Conservation (phyloP, 202 grass and related monocot species). For the Saccharum hybrid region DNA sequence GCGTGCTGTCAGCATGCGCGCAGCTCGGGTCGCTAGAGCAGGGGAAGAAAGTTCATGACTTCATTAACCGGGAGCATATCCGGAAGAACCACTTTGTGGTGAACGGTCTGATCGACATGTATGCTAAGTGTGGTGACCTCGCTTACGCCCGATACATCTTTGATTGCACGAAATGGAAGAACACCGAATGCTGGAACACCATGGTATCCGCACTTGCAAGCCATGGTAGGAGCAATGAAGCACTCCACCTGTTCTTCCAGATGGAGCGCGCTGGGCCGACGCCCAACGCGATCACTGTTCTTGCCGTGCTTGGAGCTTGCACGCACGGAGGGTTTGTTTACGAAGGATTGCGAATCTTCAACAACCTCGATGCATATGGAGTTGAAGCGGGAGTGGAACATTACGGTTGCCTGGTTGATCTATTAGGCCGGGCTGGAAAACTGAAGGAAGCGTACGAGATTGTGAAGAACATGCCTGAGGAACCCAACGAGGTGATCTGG, state of each 20-base stretch:
- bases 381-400: constrained; percentile 56
- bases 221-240: constrained; percentile 52
- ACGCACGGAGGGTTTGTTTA: constrained; percentile 65
- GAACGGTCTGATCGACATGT: constrained; percentile 74
- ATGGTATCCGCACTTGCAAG: constrained; percentile 71
- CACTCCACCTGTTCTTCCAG: constrained; percentile 47
- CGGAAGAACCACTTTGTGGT: constrained; percentile 60
- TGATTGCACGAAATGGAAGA: constrained; percentile 50
- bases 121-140: constrained; percentile 65
- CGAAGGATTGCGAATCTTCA: constrained; percentile 61
- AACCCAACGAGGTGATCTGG: constrained; percentile 68
- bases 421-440: constrained; percentile 60
- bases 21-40: constrained; percentile 60
- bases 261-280: constrained; percentile 54
- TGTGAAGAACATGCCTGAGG: constrained; percentile 57
- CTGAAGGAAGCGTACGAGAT: constrained; percentile 56
- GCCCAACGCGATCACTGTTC: constrained; percentile 54
- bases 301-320: constrained; percentile 67
- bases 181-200: constrained; percentile 64
- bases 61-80: constrained; percentile 51
- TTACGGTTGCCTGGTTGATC: constrained; percentile 67
- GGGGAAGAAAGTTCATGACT: constrained; percentile 55
- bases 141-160: constrained; percentile 46
- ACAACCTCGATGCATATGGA: constrained; percentile 50
- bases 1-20: constrained; percentile 60